Conservation (phyloP, 148 eudicot genomes). For the Pharnaceum exiguum region DNA sequence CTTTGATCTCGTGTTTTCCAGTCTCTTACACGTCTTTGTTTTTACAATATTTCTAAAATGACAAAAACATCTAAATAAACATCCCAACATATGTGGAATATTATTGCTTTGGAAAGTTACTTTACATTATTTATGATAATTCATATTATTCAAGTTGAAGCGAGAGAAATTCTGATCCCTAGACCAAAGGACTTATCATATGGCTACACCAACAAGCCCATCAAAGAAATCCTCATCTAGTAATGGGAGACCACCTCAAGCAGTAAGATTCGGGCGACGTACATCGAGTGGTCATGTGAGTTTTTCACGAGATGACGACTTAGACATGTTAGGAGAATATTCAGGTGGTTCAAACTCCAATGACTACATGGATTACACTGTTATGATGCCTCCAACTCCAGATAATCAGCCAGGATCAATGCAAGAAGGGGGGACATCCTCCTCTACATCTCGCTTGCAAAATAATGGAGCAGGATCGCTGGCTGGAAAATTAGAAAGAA, state of each 20-base stretch:
- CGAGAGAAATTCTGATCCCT: too few species aligned
- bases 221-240: slow-evolving; percentile 13
- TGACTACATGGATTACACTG: slow-evolving; percentile 57
- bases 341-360: slow-evolving; percentile 16
- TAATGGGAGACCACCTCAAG: slow-evolving; percentile 27
- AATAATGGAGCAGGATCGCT: neutral
- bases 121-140: too few species aligned
- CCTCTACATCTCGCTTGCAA: slow-evolving; percentile 7
- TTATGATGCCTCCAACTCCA: slow-evolving; percentile 83
- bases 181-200: neutral
- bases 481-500: slow-evolving; percentile 43
- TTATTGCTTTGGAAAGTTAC: too few species aligned
- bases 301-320: slow-evolving; percentile 45
- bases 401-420: slow-evolving; percentile 56
- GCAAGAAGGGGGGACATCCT: slow-evolving; percentile 1
- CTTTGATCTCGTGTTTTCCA: too few species aligned
- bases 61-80: too few species aligned
- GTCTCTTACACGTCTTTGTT: neutral
- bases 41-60: neutral
- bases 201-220: slow-evolving; percentile 25
- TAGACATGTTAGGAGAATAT: slow-evolving; percentile 35
- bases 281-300: slow-evolving; percentile 59
- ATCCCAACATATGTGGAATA: too few species aligned
- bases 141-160: too few species aligned
- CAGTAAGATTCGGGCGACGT: slow-evolving; percentile 42